These are phyloP conservation scores for Canariomyces notabilis DNA, from an alignment of 2,329 filamentous ascomycete species.

Conservation along the genomic window DNA sequence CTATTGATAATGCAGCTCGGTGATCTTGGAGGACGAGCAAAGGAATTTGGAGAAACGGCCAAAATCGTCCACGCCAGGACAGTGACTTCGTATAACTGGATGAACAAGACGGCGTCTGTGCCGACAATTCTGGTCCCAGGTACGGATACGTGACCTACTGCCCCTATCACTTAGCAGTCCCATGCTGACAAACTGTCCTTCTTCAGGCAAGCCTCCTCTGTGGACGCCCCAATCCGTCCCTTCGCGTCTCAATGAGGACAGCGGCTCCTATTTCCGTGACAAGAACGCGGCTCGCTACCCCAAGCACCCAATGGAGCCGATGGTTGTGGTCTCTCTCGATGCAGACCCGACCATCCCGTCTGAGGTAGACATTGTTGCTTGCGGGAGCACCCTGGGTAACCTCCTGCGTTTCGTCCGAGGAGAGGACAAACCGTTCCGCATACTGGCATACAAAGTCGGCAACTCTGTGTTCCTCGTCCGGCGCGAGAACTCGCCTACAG, in stretches of 20 bases:
- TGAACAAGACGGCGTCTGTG: conserved; percentile 16
- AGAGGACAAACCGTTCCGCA: conserved; percentile 47
- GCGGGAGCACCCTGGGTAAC: conserved; percentile 56
- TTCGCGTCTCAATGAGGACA: conserved; percentile 38
- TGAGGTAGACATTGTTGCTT: conserved; percentile 52
- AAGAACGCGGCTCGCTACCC: conserved; percentile 48
- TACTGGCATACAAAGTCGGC: conserved; percentile 52
- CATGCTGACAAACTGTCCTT: neutral
- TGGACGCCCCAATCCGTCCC: conserved; percentile 42
- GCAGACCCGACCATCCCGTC: conserved; percentile 33
- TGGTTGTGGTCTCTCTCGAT: conserved; percentile 36
- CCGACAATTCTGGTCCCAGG: conserved; percentile 33
- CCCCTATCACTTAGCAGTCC: no score
- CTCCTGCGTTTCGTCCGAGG: conserved; percentile 52
- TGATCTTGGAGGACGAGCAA: conserved; percentile 18
- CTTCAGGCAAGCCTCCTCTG: conserved; percentile 42
- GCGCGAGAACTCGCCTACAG: conserved; percentile 54
- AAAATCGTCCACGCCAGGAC: conserved; percentile 22
- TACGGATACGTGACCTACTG: conserved; percentile 11
- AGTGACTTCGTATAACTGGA: conserved; percentile 37
- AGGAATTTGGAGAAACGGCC: conserved; percentile 15
- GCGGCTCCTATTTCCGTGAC: conserved; percentile 48
- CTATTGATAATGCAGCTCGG: conserved; percentile 12
- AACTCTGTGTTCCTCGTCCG: conserved; percentile 59
- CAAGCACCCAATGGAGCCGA: conserved; percentile 46